These are phyloP conservation scores for Phialophora macrospora DNA, from an alignment of 2,329 filamentous ascomycete genomes.

Conservation along the genomic window DNA sequence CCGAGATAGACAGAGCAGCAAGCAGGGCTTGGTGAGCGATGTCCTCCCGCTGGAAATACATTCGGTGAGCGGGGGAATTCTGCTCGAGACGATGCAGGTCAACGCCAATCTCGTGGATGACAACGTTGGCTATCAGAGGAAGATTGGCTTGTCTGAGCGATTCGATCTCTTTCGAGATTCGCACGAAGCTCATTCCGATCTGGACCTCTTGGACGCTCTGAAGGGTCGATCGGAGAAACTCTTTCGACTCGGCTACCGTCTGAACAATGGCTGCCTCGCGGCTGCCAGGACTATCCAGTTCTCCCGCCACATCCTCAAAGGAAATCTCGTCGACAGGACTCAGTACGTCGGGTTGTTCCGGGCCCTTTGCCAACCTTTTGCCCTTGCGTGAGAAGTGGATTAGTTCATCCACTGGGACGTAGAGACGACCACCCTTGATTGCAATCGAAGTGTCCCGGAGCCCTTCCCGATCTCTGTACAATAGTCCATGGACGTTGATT, in stretches of 20 bases:
- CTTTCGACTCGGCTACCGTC: conserved; percentile 87
- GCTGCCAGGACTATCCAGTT: conserved; percentile 71
- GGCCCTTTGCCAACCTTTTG: conserved; percentile 45
- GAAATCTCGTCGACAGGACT: conserved; percentile 61
- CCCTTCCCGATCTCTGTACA: conserved; percentile 84
- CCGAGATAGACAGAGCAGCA: conserved; percentile 87
- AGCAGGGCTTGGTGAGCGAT: conserved; percentile 93
- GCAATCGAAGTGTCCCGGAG: conserved; percentile 88
- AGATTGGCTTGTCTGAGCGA: conserved; percentile 68
- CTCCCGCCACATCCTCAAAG: conserved; percentile 74
- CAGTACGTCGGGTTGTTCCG: conserved; percentile 47
- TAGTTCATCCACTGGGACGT: conserved; percentile 88
- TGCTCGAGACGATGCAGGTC: conserved; percentile 90
- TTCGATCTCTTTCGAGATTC: conserved; percentile 78
- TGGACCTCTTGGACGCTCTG: conserved; percentile 95
- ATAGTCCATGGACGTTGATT: conserved; percentile 86
- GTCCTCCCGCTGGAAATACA: conserved; percentile 95
- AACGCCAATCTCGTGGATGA: conserved; percentile 95
- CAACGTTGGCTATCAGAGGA: conserved; percentile 81
- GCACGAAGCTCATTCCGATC: conserved; percentile 89
- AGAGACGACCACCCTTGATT: conserved; percentile 86
- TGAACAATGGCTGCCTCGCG: conserved; percentile 72
- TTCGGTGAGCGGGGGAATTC: conserved; percentile 90
- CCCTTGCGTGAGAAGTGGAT: conserved; percentile 64
- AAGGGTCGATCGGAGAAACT: conserved; percentile 87